Evolutionary conservation across 768 basidiomycete species (phyloP).

Genomic region (Phylloporus sp.): DNA sequence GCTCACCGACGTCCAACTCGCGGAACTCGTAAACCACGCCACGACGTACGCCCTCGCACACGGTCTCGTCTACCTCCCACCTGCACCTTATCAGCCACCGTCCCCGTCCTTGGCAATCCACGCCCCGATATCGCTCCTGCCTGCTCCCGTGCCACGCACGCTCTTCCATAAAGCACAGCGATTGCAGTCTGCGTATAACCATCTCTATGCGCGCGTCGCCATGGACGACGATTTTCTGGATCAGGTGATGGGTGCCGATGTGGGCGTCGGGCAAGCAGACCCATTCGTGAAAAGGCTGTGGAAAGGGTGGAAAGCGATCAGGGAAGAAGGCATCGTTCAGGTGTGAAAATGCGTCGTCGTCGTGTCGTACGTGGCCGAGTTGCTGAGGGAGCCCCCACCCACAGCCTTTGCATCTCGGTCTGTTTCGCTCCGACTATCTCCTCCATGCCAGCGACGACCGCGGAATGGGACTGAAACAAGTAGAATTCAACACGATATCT

Average conservation of each 20-base stretch:
- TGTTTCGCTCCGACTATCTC: constrained; percentile 94
- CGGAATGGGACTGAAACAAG: constrained; percentile 68
- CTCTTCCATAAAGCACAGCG: constrained; percentile 61
- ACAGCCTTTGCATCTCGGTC: constrained; percentile 81
- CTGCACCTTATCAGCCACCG: constrained; percentile 39
- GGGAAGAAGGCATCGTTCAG: constrained; percentile 58
- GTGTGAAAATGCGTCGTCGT: constrained; percentile 33
- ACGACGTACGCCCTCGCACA: constrained; percentile 82
- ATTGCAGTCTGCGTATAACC: constrained; percentile 77
- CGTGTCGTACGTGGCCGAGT: neutral
- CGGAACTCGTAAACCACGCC: constrained; percentile 56
- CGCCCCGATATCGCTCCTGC: constrained; percentile 85
- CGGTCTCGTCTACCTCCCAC: constrained; percentile 78
- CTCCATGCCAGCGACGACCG: constrained; percentile 51
- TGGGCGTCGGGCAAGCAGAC: constrained; percentile 77
- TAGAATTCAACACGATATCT: constrained; percentile 97
- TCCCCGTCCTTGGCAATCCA: constrained; percentile 74
- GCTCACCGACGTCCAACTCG: constrained; percentile 53
- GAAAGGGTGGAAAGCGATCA: constrained; percentile 75
- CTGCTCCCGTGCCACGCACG: constrained; percentile 74
- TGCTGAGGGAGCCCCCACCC: constrained; percentile 1
- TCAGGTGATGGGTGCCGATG: constrained; percentile 71
- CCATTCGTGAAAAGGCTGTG: constrained; percentile 83
- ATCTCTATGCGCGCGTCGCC: constrained; percentile 79
- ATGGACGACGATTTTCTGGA: constrained; percentile 78